Base-by-base conservation (phyloP, 352 stramenopile genomes). In the Phytophthora sojae region DNA sequence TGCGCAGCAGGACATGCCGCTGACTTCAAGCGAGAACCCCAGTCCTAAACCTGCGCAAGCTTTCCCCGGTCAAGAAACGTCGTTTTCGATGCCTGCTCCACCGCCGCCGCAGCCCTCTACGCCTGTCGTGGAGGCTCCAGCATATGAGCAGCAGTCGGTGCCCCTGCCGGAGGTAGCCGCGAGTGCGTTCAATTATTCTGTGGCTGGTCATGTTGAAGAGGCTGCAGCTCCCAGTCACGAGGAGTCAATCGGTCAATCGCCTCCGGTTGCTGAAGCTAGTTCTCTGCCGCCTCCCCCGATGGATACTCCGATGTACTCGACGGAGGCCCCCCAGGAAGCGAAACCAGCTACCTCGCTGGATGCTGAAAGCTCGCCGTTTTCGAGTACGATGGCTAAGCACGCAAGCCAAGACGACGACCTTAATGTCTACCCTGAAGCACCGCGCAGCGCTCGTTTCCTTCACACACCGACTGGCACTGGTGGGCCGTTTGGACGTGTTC, bases 401-500 rank as follows among this genome's bases (percentile, higher is more conserved):
- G 8, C 45, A 19, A 64, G 17, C 15, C 65, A 65, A 64, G 70
- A 58, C 21, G 53, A 60, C 11, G 61, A 74, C 8, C 50, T 39
- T 7, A 78, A 71, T 25, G 61, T 67, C 11, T 81, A 71, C 67
- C 65, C 65, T 21, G 62, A 78, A 25, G 61, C 63, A n/a, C 66
- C 74, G n/a, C 66, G 53, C 25, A 73, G 49, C 37, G 74, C 67
- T 57, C 69, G 66, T 45, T 78, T 73, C 50, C 58, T 78, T 35
- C 74, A 78, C 57, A 81, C 74, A 7, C 70, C 74, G 37, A 78
- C 74, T 30, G 74, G 74, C 30, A 73, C 74, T 23, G 74, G 69
- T 0, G 74, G 61, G 0, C 53, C 74, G 23, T 81, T 81, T 66
- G 74, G 69, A 57, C 69, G 61, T 52, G 58, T 77, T 29, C 65